phyloP scores from a whole-genome alignment of 1,284 basidiomycete species.

The Boletus albobrunnescens region DNA sequence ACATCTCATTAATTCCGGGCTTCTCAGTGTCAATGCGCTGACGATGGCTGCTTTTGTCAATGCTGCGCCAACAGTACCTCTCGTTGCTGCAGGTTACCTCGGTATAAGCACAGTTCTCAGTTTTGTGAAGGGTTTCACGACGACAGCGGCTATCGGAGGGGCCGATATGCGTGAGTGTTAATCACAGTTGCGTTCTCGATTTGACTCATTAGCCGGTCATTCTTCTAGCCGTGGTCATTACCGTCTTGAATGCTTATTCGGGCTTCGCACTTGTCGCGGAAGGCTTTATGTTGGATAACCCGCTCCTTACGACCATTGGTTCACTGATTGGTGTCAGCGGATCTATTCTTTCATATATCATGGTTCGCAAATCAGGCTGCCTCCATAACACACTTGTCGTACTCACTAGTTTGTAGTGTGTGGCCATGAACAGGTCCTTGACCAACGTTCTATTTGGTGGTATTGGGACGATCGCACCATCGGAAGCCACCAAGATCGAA shows the following conservation, averaged over 20 bases:
- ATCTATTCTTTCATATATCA: constrained; percentile 86
- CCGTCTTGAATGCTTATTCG: constrained; percentile 83
- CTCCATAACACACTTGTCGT: not conserved
- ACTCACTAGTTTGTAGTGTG: constrained; percentile 52
- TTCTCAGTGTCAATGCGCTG: constrained; percentile 64
- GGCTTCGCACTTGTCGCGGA: constrained; percentile 92
- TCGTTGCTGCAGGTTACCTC: constrained; percentile 72
- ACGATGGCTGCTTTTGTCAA: constrained; percentile 75
- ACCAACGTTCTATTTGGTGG: constrained; percentile 80
- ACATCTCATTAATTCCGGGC: constrained; percentile 67
- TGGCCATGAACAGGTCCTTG: constrained; percentile 82
- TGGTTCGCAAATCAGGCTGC: constrained; percentile 48
- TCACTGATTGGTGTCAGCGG: constrained; percentile 82
- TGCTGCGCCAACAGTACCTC: constrained; percentile 63
- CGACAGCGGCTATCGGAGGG: constrained; percentile 81
- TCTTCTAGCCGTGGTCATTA: constrained; percentile 73
- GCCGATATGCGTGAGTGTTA: constrained; percentile 80
- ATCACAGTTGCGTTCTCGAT: not conserved
- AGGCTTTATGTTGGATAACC: constrained; percentile 86
- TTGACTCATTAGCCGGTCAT: not conserved
- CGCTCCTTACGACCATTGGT: constrained; percentile 75
- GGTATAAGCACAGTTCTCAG: constrained; percentile 69
- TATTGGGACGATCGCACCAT: constrained; percentile 53
- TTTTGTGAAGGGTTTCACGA: constrained; percentile 80
- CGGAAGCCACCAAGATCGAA: constrained; percentile 69